These are phyloP conservation scores for Epichloe hybrida DNA, from an alignment of 2,329 filamentous ascomycete genomes.

Conservation along the genomic window DNA sequence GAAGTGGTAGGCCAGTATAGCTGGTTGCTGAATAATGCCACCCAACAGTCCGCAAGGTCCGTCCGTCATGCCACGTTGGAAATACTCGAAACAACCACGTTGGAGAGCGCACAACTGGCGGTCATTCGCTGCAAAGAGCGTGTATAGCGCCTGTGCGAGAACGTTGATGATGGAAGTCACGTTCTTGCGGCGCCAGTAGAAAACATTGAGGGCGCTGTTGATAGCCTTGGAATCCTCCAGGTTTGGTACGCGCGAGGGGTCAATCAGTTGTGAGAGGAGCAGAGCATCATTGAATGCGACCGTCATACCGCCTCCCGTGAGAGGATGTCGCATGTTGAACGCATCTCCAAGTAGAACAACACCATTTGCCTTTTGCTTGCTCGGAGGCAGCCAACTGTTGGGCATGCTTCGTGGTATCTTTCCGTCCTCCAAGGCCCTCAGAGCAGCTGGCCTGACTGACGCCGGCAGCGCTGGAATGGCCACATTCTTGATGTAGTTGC, in stretches of 20 bases:
- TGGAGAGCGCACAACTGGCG: constrained; percentile 66
- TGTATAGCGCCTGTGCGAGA: constrained; percentile 87
- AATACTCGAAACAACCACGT: constrained; percentile 86
- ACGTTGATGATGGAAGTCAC: constrained; percentile 89
- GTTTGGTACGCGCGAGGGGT: constrained; percentile 52
- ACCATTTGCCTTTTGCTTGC: constrained; percentile 41
- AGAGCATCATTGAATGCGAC: constrained; percentile 90
- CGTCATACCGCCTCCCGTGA: constrained; percentile 96
- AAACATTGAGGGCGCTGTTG: constrained; percentile 51
- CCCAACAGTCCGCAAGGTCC: constrained; percentile 72
- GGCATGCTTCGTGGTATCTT: constrained; percentile 77
- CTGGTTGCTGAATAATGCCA: constrained; percentile 65
- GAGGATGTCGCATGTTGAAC: constrained; percentile 97
- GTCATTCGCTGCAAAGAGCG: constrained; percentile 78
- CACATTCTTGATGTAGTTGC: constrained; percentile 66
- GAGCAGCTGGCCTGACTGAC: constrained; percentile 58
- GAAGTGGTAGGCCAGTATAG: constrained; percentile 80
- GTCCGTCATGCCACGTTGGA: constrained; percentile 60
- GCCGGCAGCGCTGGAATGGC: constrained; percentile 68
- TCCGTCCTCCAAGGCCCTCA: constrained; percentile 62
- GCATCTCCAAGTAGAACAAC: constrained; percentile 83
- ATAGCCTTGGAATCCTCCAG: constrained; percentile 57
- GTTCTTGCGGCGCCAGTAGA: constrained; percentile 80
- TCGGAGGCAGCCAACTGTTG: constrained; percentile 81
- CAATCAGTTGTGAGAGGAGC: constrained; percentile 59